Conservation (phyloP, 768 basidiomycete species). For the Chiua virens region DNA sequence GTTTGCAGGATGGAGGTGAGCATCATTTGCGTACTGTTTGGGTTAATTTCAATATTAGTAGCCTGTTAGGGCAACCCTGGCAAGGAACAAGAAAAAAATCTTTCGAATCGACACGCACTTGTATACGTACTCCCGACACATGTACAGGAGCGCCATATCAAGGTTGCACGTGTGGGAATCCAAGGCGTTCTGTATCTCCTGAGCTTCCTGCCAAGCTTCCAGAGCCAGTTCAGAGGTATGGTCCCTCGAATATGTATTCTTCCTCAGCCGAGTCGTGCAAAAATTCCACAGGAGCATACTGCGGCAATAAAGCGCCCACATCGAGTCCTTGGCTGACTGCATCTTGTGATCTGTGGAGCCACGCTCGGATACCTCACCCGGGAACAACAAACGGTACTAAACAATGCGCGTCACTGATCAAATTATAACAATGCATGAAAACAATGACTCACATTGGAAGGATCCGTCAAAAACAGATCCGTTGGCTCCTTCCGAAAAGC, state of each 20-base stretch:
- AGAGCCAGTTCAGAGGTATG: constrained; percentile 60
- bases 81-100: constrained; percentile 4
- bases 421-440: constrained; percentile 6
- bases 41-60: constrained; percentile 16
- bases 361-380: constrained; percentile 66
- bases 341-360: constrained; percentile 40
- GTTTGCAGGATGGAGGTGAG: constrained; percentile 63
- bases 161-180: constrained; percentile 69
- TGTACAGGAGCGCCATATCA: constrained; percentile 65
- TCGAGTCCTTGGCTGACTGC: constrained; percentile 68
- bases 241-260: constrained; percentile 42
- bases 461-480: constrained; percentile 59
- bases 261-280: constrained; percentile 50
- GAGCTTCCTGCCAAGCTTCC: constrained; percentile 66
- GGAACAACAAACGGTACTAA: constrained; percentile 57
- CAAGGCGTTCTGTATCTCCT: constrained; percentile 64
- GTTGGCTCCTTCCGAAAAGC: constrained; percentile 60
- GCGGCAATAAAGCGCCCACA: constrained; percentile 83
- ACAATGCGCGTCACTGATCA: constrained; percentile 9
- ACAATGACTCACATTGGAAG: constrained; percentile 55
- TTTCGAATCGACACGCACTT: constrained; percentile 49
- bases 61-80: constrained; percentile 8
- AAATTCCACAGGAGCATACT: constrained; percentile 82
- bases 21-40: constrained; percentile 57
- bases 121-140: constrained; percentile 68